Base-by-base conservation (phyloP, 2,329 filamentous ascomycete species). In the Colletotrichum tofieldiae region DNA sequence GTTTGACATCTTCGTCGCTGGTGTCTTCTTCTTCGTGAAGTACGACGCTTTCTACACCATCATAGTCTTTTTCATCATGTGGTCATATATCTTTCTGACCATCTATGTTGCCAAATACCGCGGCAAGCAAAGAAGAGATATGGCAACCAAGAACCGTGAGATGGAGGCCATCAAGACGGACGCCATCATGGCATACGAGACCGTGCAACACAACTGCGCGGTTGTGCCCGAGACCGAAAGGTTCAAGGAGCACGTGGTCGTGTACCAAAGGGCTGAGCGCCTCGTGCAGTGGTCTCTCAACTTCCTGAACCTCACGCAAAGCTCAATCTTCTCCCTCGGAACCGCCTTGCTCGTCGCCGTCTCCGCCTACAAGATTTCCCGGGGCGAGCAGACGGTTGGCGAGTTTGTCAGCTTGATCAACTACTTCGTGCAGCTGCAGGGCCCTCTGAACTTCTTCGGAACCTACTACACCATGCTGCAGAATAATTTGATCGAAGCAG, bases 161-260 rank as follows among this genome's bases (percentile, higher is more conserved):
- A 85, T 86, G 84, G 85, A 87, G 29, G 71, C 67, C 26, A 70
- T 65, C 62, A 72, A 73, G 81, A 86, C 82, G 1, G 86, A 87
- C 75, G 82, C 86, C 3, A 84, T 87, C 52, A 80, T 86, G 75
- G 84, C 85, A 0, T 87, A 86, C 69, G 85, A 87, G 73, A 91
- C 90, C 1, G 90, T 92, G 55, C 90, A 91, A 75, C 90, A 91
- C 77, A 91, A 91, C 81, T 90, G 90, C 74, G 89, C 90, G 23
- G 87, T 91, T 73, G 81, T 81, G 1, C 87, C 88, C 72, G 90
- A 92, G 76, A 90, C 89, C 52, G 83, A 86, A 63, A 83, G 88
- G 8, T 92, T 90, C 77, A 85, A 84, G 39, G 81, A 86, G 29
- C 87, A 89, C 16, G 89, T 92, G 0, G 79, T 82, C 62, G 85